Evolutionary conservation across 2,329 filamentous ascomycete genomes (phyloP), one percentile per base, ranked within the genome.

Genomic region (Colletotrichum magnum): DNA sequence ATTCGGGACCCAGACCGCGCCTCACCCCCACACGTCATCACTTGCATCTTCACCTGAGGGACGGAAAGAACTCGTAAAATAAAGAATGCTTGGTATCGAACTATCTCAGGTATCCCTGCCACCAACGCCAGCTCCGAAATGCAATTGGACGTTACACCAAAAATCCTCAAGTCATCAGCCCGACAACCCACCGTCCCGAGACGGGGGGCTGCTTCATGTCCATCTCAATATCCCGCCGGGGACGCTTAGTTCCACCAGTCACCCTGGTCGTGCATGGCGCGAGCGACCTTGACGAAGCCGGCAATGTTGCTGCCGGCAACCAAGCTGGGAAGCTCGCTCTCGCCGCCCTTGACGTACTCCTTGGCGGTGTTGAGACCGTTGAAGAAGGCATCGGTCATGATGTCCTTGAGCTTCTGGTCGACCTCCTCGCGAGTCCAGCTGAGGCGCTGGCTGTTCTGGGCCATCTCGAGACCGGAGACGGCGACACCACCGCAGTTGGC

Each of bases 401-500:
- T 98, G 76, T 83, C 86, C 88, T 97, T 94, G 78, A 99, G 91
- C 85, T 94, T 94, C 75, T 87, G 85, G 83, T 98, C 95, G 73
- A 98, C 96, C 86, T 97, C 93, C 86, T 97, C 93, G 54, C 87
- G 78, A 32, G 93, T 93, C 96, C 96, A 99, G 78, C 85, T 88
- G 73, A 98, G 87, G 70, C 95, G 92, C 82, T 92, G 85, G 73
- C 92, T 95, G 90, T 99, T 98, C 90, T 99, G 96, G 7, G 95
- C 95, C 96, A 99, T 99, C 89, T 99, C 96, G 52, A 99, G 90
- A 76, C 96, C 96, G 3, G 94, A 97, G 48, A 99, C 96, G 66
- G 96, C 96, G 67, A 98, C 96, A 87, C 96, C 96, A 82, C 96
- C 96, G 75, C 94, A 94, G 87, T 98, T 98, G 85, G 95, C 94